Conservation (phyloP, 169 alveolate species). For the Amoebophrya sp. region DNA sequence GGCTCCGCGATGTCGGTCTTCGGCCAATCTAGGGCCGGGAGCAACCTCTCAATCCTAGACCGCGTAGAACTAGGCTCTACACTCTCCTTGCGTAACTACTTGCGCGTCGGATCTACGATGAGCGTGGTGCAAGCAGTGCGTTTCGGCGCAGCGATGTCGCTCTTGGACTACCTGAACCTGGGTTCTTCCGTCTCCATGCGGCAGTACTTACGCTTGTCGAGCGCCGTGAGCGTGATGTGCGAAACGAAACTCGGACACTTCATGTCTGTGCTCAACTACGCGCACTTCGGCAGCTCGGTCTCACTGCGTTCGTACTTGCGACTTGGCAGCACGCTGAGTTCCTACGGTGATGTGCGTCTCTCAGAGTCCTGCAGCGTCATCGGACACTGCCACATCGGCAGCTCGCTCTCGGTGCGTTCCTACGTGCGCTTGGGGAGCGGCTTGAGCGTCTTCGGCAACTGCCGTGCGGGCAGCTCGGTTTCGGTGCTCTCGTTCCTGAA, state of each 20-base stretch:
- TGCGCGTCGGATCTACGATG: constrained; percentile 48
- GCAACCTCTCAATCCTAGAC: background rate
- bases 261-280: background rate
- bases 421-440: background rate
- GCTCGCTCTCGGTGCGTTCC: constrained; percentile 14
- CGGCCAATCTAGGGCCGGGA: background rate
- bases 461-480: background rate
- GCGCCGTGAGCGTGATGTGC: background rate
- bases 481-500: constrained; percentile 22
- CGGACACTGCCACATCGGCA: background rate
- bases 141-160: background rate
- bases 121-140: constrained; percentile 37
- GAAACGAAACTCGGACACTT: background rate
- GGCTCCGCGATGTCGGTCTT: background rate
- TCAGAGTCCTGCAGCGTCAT: background rate
- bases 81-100: background rate
- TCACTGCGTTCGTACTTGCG: constrained; percentile 17
- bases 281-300: constrained; percentile 28
- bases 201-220: background rate
- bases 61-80: background rate
- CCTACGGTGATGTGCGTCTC: background rate
- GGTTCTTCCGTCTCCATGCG: background rate
- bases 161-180: background rate
- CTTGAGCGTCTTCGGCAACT: background rate
- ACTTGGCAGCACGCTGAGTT: background rate